Conservation (phyloP, 2,329 filamentous ascomycete species). For the Neonectria punicea region DNA sequence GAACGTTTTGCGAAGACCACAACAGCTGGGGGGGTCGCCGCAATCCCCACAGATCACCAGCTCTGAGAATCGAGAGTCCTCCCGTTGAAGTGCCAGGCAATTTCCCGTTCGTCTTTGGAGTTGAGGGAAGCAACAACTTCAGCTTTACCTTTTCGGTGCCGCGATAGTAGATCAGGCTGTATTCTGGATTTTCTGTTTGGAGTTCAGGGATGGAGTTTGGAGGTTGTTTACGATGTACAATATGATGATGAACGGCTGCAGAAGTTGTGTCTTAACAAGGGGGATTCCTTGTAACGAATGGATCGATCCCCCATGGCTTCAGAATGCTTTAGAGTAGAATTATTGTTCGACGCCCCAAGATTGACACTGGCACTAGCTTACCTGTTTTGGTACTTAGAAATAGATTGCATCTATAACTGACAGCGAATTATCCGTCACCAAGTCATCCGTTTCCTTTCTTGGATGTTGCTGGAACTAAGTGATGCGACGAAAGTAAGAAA, state of each 20-base stretch:
- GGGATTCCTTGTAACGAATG: not conserved
- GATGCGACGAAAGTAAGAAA: too few relatives aligned
- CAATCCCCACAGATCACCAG: conserved; percentile 16
- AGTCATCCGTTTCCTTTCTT: not conserved
- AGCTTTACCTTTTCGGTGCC: conserved; percentile 42
- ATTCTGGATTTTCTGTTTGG: conserved; percentile 16
- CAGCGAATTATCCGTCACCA: not conserved
- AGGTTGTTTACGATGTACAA: conserved; percentile 13
- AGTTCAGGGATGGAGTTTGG: conserved; percentile 22
- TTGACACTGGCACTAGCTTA: conserved; percentile 5
- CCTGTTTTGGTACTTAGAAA: not conserved
- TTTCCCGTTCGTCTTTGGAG: conserved; percentile 41
- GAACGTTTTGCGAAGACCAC: conserved; percentile 39
- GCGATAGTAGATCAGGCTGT: conserved; percentile 6
- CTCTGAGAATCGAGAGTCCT: not conserved
- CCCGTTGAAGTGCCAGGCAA: conserved; percentile 16
- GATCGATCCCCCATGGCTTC: conserved; percentile 10
- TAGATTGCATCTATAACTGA: not conserved
- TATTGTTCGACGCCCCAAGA: conserved; percentile 6
- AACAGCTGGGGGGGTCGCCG: conserved; percentile 32
- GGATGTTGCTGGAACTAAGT: too few relatives aligned
- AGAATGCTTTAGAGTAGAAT: conserved; percentile 37
- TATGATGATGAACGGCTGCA: conserved; percentile 17
- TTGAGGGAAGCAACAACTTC: conserved; percentile 29
- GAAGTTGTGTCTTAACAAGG: conserved; percentile 6